A percentile compares a stretch with the other conserved stretches of the same genome.
These are phyloP conservation scores for Nicotiana knightiana DNA, from an alignment of 257 asterid species.

Conservation along the genomic window DNA sequence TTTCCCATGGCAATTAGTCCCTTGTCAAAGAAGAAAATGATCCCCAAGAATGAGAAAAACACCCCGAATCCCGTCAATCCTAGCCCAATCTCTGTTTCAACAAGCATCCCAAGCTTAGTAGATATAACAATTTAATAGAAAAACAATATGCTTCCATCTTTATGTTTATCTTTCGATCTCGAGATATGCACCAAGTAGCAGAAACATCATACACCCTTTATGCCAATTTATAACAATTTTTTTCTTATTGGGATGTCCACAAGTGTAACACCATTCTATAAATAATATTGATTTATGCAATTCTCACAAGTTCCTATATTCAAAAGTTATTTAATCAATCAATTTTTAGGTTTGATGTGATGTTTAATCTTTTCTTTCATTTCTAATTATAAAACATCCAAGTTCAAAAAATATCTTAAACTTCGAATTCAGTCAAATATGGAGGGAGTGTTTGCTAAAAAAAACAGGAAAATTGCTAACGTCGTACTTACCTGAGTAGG, in stretches of 20 bases:
- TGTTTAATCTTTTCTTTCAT: not conserved
- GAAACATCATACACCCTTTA: not conserved
- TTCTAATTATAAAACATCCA: not conserved
- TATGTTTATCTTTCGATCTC: not conserved
- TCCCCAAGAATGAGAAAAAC: constrained; percentile 80
- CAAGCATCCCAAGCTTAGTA: constrained; percentile 17
- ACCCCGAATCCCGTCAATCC: constrained; percentile 95
- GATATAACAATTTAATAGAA: constrained; percentile 6
- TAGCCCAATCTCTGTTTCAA: constrained; percentile 82
- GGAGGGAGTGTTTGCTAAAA: not conserved
- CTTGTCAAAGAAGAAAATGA: constrained; percentile 84
- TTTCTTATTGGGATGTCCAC: not conserved
- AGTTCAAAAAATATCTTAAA: not conserved
- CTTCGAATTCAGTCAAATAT: not conserved
- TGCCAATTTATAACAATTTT: not conserved
- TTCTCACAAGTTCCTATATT: not conserved
- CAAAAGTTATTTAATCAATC: not conserved
- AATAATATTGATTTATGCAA: not conserved
- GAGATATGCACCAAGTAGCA: not conserved
- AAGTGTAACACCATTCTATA: not conserved
- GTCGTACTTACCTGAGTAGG: not conserved
- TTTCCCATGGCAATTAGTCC: constrained; percentile 97
- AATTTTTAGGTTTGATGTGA: not conserved
- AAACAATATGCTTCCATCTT: not conserved
- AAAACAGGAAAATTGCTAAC: not conserved